Conservation (phyloP, 805 yeast genomes). For the Yarrowia divulgata region DNA sequence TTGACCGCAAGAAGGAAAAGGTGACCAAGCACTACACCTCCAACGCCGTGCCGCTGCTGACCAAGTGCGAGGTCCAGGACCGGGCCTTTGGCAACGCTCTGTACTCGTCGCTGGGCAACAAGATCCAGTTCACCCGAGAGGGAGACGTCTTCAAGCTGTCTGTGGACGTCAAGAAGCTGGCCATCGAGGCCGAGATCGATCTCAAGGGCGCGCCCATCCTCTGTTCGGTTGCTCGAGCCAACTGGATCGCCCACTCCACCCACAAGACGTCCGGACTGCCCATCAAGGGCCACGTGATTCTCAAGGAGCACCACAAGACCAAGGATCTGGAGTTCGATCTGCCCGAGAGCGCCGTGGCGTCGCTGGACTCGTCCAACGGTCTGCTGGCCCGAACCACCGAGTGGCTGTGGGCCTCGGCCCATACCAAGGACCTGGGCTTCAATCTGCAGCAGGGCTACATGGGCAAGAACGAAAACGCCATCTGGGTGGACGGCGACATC, state of each 20-base stretch:
- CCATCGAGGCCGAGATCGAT: slow-evolving; percentile 20
- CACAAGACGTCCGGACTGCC: slow-evolving; percentile 35
- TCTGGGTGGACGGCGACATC: slow-evolving; percentile 38
- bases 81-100: slow-evolving; percentile 18
- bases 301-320: slow-evolving; percentile 31
- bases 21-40: slow-evolving; percentile 21
- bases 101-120: slow-evolving; percentile 19
- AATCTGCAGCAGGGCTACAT: slow-evolving; percentile 38
- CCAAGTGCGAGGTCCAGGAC: slow-evolving; percentile 29
- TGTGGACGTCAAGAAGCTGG: slow-evolving; percentile 35
- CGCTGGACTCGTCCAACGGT: slow-evolving; percentile 38
- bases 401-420: slow-evolving; percentile 38
- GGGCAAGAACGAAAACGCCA: slow-evolving; percentile 38
- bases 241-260: slow-evolving; percentile 34
- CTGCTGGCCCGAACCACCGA: slow-evolving; percentile 32
- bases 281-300: slow-evolving; percentile 28
- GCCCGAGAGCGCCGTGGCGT: slow-evolving; percentile 16
- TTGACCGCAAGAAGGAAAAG: slow-evolving; percentile 25
- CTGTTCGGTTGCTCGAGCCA: slow-evolving; percentile 32
- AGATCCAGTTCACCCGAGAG: slow-evolving; percentile 21
- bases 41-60: slow-evolving; percentile 25
- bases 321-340: slow-evolving; percentile 37
- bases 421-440: slow-evolving; percentile 39
- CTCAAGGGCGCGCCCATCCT: slow-evolving; percentile 32
- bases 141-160: slow-evolving; percentile 8